These are phyloP conservation scores for Nicotiana tabacum DNA, from an alignment of 257 asterid genomes.

Conservation along the genomic window DNA sequence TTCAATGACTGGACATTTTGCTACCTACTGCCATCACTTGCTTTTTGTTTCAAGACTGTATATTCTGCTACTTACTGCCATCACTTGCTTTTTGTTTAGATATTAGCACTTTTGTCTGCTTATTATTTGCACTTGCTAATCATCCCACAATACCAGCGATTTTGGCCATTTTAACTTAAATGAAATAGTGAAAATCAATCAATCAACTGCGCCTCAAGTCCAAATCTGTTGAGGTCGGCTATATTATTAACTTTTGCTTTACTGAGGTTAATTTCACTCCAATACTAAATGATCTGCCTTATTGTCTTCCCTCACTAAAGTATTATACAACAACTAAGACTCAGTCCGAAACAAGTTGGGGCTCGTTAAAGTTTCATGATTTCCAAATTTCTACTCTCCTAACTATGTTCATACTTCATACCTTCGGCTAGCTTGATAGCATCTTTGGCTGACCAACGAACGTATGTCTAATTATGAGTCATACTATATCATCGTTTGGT, in stretches of 20 bases:
- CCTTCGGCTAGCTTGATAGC: background rate
- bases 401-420: background rate
- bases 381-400: background rate
- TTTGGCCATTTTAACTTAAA: background rate
- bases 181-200: background rate
- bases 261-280: background rate
- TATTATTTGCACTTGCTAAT: background rate
- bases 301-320: too few relatives aligned
- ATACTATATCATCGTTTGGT: background rate
- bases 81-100: background rate
- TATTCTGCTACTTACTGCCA: background rate
- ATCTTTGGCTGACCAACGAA: background rate
- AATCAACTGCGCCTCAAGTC: background rate
- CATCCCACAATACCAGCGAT: background rate
- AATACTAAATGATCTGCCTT: background rate
- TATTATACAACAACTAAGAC: too few relatives aligned
- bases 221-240: background rate
- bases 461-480: background rate
- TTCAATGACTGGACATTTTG: background rate
- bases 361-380: background rate
- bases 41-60: background rate
- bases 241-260: background rate
- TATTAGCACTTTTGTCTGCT: background rate
- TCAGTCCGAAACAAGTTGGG: too few relatives aligned
- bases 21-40: background rate